A percentile compares a stretch with the other conserved stretches of the same genome.
These are phyloP conservation scores for Thyridium curvatum DNA, from an alignment of 2,329 filamentous ascomycete species.

Conservation along the genomic window DNA sequence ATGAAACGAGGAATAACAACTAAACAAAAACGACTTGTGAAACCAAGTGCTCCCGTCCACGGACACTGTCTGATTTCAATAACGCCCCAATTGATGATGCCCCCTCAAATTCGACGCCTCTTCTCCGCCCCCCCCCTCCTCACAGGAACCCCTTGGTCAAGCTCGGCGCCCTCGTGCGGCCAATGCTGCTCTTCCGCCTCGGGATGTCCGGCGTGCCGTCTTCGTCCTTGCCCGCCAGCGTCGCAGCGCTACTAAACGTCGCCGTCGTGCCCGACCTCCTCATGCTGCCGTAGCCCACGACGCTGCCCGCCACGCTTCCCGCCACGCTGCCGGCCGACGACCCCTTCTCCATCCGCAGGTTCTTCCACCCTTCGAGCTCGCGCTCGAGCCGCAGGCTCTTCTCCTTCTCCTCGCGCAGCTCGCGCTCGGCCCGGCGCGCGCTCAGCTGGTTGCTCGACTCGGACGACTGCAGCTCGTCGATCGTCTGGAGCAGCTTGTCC, in stretches of 20 bases:
- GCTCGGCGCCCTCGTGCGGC: constrained; percentile 54
- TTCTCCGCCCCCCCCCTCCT: constrained; percentile 5
- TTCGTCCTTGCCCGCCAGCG: constrained; percentile 25
- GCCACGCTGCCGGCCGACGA: constrained; percentile 17
- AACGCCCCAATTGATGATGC: neutral
- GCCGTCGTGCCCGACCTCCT: constrained; percentile 18
- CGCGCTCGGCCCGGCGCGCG: constrained; percentile 80
- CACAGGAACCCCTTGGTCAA: constrained; percentile 74
- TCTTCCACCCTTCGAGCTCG: constrained; percentile 81
- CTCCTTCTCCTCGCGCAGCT: constrained; percentile 83
- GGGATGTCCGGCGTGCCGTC: constrained; percentile 49
- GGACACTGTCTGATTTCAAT: no score
- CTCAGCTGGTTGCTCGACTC: constrained; percentile 78
- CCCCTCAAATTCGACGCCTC: neutral
- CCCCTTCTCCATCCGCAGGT: constrained; percentile 59
- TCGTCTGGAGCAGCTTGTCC: constrained; percentile 80
- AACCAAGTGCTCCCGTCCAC: no score
- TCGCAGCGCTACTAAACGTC: constrained; percentile 47
- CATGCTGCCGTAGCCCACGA: constrained; percentile 17
- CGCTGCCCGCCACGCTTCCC: constrained; percentile 12
- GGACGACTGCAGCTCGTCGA: constrained; percentile 87
- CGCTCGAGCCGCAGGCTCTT: constrained; percentile 76
- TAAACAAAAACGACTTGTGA: no score
- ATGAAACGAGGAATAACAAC: neutral
- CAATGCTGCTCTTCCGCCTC: constrained; percentile 60